Evolutionary conservation across 768 basidiomycete genomes (phyloP).

Genomic region (Trametes punicea): DNA sequence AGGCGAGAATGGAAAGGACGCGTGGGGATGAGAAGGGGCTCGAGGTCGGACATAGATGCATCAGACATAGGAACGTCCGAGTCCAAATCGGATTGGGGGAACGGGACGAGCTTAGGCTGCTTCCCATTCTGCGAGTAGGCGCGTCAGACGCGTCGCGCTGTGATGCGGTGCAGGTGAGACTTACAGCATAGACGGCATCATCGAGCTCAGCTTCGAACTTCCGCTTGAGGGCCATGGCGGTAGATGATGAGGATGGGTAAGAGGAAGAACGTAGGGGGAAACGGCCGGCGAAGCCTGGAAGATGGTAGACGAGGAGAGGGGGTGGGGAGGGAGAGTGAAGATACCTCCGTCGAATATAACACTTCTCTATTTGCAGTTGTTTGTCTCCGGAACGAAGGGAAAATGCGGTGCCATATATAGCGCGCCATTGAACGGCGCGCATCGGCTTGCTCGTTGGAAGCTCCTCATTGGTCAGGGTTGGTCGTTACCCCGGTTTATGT

Average conservation of each 20-base stretch:
- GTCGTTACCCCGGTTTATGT: constrained; percentile 15
- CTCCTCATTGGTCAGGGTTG: constrained; percentile 15
- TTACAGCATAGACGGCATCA: constrained; percentile 37
- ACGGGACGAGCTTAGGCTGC: constrained; percentile 72
- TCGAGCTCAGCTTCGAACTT: constrained; percentile 63
- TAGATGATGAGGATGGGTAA: neutral
- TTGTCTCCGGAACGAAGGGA: constrained; percentile 14
- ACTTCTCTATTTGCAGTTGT: constrained; percentile 18
- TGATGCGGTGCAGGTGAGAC: constrained; percentile 14
- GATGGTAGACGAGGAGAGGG: constrained; percentile 14
- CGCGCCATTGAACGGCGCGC: constrained; percentile 17
- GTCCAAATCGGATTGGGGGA: constrained; percentile 61
- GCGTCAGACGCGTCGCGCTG: constrained; percentile 23
- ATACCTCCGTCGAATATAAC: constrained; percentile 19
- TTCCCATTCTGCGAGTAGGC: constrained; percentile 47
- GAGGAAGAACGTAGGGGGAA: neutral
- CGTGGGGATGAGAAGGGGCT: constrained; percentile 47
- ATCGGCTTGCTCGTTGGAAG: constrained; percentile 13
- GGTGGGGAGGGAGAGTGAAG: constrained; percentile 8
- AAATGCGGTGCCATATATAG: constrained; percentile 15
- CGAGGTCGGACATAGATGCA: constrained; percentile 49
- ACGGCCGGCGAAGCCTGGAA: neutral
- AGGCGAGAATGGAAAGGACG: constrained; percentile 58
- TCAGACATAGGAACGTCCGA: constrained; percentile 70
- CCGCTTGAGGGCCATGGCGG: constrained; percentile 67